These are phyloP conservation scores for Candida tropicalis DNA, from an alignment of 1,139 yeast genomes.

Conservation along the genomic window DNA sequence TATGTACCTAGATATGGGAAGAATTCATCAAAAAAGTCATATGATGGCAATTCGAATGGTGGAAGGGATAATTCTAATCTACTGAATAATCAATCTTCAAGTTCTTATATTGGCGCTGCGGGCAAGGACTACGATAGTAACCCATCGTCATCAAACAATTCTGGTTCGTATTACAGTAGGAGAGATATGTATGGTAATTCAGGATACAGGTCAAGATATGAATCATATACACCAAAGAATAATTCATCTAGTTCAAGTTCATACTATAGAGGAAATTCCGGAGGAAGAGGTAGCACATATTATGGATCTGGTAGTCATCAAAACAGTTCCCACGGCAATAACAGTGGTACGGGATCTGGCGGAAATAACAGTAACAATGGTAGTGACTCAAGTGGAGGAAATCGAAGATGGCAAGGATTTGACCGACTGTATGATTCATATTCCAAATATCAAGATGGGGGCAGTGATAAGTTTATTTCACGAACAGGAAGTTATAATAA, in stretches of 20 bases:
- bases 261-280: constrained; percentile 5
- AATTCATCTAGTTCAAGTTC: constrained; percentile 9
- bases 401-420: constrained; percentile 12
- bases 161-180: constrained; percentile 12
- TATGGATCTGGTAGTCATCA: constrained; percentile 4
- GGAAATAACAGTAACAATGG: not conserved
- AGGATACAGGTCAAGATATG: constrained; percentile 17
- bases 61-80: constrained; percentile 5
- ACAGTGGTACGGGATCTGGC: not conserved
- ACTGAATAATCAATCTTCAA: constrained; percentile 2
- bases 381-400: constrained; percentile 4
- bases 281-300: constrained; percentile 1
- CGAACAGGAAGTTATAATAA: constrained; percentile 8
- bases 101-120: constrained; percentile 9
- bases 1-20: constrained; percentile 19
- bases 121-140: constrained; percentile 3
- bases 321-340: not conserved
- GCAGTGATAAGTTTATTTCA: constrained; percentile 10
- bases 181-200: constrained; percentile 19
- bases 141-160: constrained; percentile 2
- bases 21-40: constrained; percentile 9
- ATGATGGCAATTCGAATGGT: constrained; percentile 8
- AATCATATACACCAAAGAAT: constrained; percentile 11
- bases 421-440: constrained; percentile 20
- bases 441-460: constrained; percentile 12